Conservation (phyloP, 2,329 filamentous ascomycete species). For the Aspergillus pseudotamarii region DNA sequence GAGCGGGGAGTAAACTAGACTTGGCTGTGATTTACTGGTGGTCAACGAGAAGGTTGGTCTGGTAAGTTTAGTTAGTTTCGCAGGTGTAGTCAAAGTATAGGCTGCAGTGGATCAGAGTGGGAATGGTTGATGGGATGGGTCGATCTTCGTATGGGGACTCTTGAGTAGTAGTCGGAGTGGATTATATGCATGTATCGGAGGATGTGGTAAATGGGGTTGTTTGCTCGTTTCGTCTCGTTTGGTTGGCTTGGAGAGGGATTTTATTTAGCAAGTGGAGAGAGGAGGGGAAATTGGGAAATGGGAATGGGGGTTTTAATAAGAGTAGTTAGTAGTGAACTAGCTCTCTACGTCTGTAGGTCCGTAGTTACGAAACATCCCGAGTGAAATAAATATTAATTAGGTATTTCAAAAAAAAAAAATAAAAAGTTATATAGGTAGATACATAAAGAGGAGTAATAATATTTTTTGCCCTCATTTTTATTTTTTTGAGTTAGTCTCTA, state of each 20-base stretch:
- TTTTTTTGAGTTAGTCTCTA: neutral
- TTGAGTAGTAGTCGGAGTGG: neutral
- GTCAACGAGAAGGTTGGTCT: neutral
- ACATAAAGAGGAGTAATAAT: neutral
- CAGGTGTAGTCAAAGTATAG: conserved; percentile 2
- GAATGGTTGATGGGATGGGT: conserved; percentile 3
- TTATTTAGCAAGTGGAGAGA: neutral
- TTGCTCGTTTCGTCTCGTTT: neutral
- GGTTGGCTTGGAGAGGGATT: neutral
- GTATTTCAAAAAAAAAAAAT: neutral
- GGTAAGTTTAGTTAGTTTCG: conserved; percentile 1
- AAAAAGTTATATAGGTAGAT: neutral
- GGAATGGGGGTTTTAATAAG: conserved; percentile 4
- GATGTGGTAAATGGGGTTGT: neutral
- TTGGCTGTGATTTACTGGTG: conserved; percentile 17
- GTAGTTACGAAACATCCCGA: neutral
- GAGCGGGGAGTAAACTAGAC: conserved; percentile 13
- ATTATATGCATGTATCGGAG: conserved; percentile 5
- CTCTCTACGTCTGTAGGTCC: neutral
- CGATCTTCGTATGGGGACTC: neutral
- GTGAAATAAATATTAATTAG: neutral
- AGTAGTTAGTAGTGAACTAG: neutral
- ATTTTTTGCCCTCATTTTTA: neutral
- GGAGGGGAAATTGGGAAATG: conserved; percentile 1
- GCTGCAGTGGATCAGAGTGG: neutral